Conservation (phyloP, 164 flowering plant genomes). For the Kalanchoe fedtschenkoi region DNA sequence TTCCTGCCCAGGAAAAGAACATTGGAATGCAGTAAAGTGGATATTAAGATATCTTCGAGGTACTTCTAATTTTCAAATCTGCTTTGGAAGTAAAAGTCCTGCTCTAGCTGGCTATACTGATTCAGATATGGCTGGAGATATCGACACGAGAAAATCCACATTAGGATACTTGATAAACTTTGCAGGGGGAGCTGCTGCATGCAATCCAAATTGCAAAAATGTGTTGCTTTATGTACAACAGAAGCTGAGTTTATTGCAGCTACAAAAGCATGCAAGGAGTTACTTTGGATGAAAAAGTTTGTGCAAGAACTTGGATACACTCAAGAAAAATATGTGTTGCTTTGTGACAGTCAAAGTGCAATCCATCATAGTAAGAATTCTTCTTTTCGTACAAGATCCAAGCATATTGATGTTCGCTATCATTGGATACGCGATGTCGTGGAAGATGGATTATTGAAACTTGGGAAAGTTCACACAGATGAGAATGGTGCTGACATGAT, state of each 20-base stretch:
- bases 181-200: not conserved
- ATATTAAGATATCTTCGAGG: not conserved
- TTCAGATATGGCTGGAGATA: not conserved
- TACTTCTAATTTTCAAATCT: not conserved
- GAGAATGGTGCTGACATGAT: no score
- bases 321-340: not conserved
- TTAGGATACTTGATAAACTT: not conserved
- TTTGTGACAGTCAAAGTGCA: conserved; percentile 1
- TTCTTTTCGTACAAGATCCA: not conserved
- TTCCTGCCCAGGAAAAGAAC: not conserved
- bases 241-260: not conserved
- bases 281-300: not conserved
- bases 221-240: conserved; percentile 3
- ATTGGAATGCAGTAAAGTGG: not conserved
- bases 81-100: not conserved
- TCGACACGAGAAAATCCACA: not conserved
- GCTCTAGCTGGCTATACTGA: not conserved
- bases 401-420: not conserved
- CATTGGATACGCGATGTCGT: conserved; percentile 3
- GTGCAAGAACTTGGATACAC: not conserved
- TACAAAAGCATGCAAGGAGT: conserved; percentile 1
- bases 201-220: not conserved
- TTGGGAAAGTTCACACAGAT: not conserved
- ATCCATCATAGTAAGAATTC: not conserved
- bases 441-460: not conserved